These are phyloP conservation scores for Boletus patriciae DNA, from an alignment of 768 basidiomycete species.

Conservation along the genomic window DNA sequence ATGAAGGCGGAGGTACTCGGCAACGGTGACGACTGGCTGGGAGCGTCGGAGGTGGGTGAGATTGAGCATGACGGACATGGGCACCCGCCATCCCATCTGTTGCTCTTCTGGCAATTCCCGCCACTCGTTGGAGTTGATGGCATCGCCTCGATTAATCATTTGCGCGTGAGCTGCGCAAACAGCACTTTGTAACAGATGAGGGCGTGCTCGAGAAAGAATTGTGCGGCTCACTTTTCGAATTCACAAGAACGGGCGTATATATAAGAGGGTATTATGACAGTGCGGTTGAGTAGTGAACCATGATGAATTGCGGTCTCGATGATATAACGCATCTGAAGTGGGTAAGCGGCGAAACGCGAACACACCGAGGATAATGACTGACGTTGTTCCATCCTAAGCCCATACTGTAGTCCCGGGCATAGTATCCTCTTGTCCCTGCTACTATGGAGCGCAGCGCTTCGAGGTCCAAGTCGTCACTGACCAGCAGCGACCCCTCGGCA, in stretches of 20 bases:
- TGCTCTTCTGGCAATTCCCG: constrained; percentile 36
- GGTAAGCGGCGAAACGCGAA: constrained; percentile 1
- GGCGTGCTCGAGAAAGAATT: neutral
- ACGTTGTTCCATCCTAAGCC: constrained; percentile 52
- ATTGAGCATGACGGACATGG: constrained; percentile 42
- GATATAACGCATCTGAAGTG: constrained; percentile 46
- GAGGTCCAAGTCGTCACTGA: constrained; percentile 27
- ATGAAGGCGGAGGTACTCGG: constrained; percentile 46
- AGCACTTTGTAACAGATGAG: constrained; percentile 18
- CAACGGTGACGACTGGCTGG: constrained; percentile 42
- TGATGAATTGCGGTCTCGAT: constrained; percentile 46
- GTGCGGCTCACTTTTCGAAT: constrained; percentile 22
- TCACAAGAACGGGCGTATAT: constrained; percentile 49
- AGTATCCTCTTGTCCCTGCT: constrained; percentile 42
- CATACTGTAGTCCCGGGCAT: constrained; percentile 45
- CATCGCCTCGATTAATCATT: constrained; percentile 48
- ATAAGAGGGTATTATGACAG: constrained; percentile 44
- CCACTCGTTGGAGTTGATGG: constrained; percentile 44
- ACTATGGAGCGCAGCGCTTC: constrained; percentile 37
- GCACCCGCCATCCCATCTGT: constrained; percentile 38
- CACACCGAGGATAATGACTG: constrained; percentile 7
- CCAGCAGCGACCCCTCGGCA: constrained; percentile 12
- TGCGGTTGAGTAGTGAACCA: constrained; percentile 44
- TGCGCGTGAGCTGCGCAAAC: constrained; percentile 42
- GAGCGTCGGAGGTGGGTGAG: constrained; percentile 39